phyloP scores from a whole-genome alignment of 2,329 filamentous ascomycete genomes.

The Dothistroma septosporum region DNA sequence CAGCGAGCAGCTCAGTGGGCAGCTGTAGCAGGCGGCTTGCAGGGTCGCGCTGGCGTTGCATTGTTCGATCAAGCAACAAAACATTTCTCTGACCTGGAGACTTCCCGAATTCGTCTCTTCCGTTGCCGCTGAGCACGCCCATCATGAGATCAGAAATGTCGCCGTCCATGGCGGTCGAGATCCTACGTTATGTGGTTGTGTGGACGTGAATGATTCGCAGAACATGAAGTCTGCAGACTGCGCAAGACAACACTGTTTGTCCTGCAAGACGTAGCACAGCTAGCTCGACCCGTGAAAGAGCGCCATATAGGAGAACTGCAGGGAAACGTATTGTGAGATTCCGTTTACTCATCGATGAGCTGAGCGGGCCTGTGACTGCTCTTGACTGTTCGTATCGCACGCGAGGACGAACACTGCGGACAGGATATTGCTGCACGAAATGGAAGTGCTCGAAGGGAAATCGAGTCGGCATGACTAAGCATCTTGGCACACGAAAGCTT shows the following conservation, averaged over 20 bases:
- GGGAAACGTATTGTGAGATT: too few species aligned
- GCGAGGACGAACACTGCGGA: too few species aligned
- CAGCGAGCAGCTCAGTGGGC: neutral
- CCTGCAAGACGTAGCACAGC: neutral
- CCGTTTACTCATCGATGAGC: too few species aligned
- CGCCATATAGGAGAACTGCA: too few species aligned
- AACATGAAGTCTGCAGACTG: too few species aligned
- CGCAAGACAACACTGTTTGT: neutral
- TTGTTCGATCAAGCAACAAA: conserved; percentile 2
- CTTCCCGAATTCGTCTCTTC: neutral
- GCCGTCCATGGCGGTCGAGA: neutral
- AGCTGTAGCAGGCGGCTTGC: neutral
- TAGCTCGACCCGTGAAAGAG: too few species aligned
- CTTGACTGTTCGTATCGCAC: too few species aligned
- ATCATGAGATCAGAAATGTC: neutral
- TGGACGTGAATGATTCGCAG: neutral
- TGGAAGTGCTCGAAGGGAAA: too few species aligned
- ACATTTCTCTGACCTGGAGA: neutral
- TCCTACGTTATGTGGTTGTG: neutral
- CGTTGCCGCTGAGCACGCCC: neutral
- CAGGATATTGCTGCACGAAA: too few species aligned
- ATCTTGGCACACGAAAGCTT: neutral
- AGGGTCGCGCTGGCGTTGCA: neutral
- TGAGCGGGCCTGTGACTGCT: too few species aligned
- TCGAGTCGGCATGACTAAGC: too few species aligned